Base-by-base conservation (phyloP, 2,329 filamentous ascomycete species). In the Paraphoma sp. region DNA sequence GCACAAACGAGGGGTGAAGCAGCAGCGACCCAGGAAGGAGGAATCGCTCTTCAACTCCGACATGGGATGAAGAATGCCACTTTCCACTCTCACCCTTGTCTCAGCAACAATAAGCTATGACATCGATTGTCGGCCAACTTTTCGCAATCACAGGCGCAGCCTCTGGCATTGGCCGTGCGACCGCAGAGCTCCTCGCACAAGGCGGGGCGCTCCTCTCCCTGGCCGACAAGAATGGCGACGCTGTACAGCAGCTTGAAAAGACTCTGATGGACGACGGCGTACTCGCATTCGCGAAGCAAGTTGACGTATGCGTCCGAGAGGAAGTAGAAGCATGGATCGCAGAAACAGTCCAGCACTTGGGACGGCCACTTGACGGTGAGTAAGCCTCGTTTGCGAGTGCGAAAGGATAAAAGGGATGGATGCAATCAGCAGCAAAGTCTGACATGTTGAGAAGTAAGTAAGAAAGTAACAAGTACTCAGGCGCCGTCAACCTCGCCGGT, bases 281-380 rank as follows among this genome's bases (percentile, higher is more conserved):
- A 12, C 36, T 23, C 33, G 63, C 48, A 14, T 44, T 45, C 7
- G 57, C 45, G 42, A 53, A 43, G 51, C 50, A 33, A 17, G 53
- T 78, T 4, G 76, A 80, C 40, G 77, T 80, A 3, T 66, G 69
- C 5, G 59, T 70, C 12, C 64, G 66, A 10, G 60, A 64, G 1
- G 62, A 71, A 36, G 76, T 78, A 6, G 64, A 74, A 16, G 56
- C 45, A 1, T 78, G 76, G 76, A 72, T 76, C 36, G 41, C 42
- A 12, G 14, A 23, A 6, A 51, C 42, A 14, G 23, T 40, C 7
- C 17, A 45, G 29, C 40, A 31, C 12, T 44, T 33, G 10, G 40
- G 29, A n/a, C 28, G 30, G 12, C 41, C 48, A 38, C 40, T 44
- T 18, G 41, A 45, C n/a, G 29, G 48, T 44, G 29, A 51, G 29